These are phyloP conservation scores for Daldinia loculata DNA, from an alignment of 495 filamentous ascomycete species.

Conservation along the genomic window DNA sequence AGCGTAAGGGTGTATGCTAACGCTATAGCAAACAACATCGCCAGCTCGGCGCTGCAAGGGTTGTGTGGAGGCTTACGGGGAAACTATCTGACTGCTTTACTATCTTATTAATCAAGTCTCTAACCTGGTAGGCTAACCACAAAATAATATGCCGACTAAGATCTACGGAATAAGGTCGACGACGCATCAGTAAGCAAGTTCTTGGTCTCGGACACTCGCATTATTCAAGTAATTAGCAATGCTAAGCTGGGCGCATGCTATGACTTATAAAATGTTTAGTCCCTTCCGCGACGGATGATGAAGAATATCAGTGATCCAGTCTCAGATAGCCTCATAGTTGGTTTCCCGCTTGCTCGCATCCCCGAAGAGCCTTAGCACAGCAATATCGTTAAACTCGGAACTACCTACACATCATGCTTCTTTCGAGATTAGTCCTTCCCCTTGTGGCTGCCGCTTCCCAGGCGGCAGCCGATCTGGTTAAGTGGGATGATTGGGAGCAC, in stretches of 20 bases:
- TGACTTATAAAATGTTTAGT: background rate
- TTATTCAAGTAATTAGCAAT: background rate
- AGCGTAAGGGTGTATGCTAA: background rate
- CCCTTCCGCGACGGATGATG: background rate
- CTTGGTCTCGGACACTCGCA: background rate
- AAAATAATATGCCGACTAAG: background rate
- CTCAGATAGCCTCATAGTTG: no score
- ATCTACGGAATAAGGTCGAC: background rate
- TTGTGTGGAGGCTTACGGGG: background rate
- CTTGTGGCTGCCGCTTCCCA: background rate
- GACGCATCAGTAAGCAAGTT: background rate
- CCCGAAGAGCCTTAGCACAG: background rate
- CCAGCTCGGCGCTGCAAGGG: background rate
- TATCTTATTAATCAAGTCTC: background rate
- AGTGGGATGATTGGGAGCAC: constrained; percentile 49
- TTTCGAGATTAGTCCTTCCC: background rate
- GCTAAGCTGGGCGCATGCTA: background rate
- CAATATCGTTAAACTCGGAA: background rate
- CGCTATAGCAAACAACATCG: background rate
- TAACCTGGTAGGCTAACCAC: background rate
- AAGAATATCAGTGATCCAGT: background rate
- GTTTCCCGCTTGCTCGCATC: background rate
- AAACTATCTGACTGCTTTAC: background rate
- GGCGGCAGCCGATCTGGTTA: constrained; percentile 10
- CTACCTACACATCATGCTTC: background rate